A percentile compares a stretch with the other conserved stretches of the same genome.
Conservation (phyloP, 345 rosid species). For the Anacardium occidentale region DNA sequence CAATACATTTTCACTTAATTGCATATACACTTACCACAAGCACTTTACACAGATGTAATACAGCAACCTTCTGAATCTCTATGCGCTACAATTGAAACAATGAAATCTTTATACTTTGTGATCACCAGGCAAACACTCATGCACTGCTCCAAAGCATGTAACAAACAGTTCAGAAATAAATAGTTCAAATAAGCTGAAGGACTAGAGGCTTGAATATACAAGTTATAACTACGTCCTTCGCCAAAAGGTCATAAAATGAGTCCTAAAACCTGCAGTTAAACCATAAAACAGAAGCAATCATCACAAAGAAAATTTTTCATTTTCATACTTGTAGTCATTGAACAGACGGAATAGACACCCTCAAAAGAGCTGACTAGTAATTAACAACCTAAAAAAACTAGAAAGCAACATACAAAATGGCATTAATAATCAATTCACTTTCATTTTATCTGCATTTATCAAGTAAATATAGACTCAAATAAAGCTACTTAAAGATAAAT, state of each 20-base stretch:
- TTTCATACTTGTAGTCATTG: neutral
- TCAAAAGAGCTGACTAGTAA: neutral
- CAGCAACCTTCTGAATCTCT: conserved; percentile 50
- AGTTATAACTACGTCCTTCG: conserved; percentile 31
- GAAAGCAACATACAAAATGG: neutral
- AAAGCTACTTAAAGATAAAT: neutral
- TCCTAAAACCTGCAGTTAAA: conserved; percentile 50
- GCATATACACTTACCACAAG: conserved; percentile 47
- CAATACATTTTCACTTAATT: conserved; percentile 18
- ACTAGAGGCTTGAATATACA: conserved; percentile 33
- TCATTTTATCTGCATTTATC: neutral
- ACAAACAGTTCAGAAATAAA: conserved; percentile 27
- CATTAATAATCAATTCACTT: neutral
- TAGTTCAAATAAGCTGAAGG: conserved; percentile 27
- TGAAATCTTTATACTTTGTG: conserved; percentile 34
- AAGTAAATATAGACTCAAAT: neutral
- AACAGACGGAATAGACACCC: neutral
- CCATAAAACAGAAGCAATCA: too few relatives aligned
- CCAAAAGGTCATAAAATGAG: conserved; percentile 23
- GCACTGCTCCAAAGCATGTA: conserved; percentile 36
- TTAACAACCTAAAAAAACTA: neutral
- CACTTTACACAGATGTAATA: conserved; percentile 35
- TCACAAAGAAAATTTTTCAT: conserved; percentile 15
- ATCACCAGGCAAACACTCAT: conserved; percentile 32
- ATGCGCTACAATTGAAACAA: conserved; percentile 43